Evolutionary conservation across 2,329 filamentous ascomycete species (phyloP).

Genomic region (Curvularia sp.): DNA sequence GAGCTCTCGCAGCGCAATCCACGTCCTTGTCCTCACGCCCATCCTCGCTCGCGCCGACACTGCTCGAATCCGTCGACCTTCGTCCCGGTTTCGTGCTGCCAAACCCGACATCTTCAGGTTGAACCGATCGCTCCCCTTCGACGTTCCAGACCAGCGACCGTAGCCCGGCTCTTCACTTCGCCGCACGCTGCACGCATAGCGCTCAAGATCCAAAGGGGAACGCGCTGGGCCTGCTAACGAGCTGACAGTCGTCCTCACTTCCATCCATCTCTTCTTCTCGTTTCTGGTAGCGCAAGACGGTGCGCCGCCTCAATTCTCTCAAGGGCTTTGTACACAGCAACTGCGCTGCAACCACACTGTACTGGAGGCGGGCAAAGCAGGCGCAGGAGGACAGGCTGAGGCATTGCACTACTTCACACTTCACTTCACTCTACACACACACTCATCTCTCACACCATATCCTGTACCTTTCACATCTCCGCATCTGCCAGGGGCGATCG

Average conservation of each 20-base stretch:
- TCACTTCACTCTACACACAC: conserved; percentile 31
- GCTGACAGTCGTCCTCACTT: conserved; percentile 15
- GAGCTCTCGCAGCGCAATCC: conserved; percentile 24
- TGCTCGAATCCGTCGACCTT: conserved; percentile 19
- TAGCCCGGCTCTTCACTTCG: conserved; percentile 1
- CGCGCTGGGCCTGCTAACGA: conserved; percentile 25
- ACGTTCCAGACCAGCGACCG: background rate
- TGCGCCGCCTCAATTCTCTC: conserved; percentile 31
- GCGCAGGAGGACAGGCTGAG: conserved; percentile 37
- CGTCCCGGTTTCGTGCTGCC: conserved; percentile 26
- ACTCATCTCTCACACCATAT: conserved; percentile 38
- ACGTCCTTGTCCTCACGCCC: conserved; percentile 19
- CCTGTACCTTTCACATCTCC: conserved; percentile 47
- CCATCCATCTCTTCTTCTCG: conserved; percentile 28
- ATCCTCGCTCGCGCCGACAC: conserved; percentile 23
- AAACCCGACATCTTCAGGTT: conserved; percentile 8
- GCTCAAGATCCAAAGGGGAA: conserved; percentile 20
- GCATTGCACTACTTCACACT: conserved; percentile 27
- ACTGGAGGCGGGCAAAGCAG: conserved; percentile 33
- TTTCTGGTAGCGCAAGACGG: conserved; percentile 33
- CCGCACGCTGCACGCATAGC: conserved; percentile 8
- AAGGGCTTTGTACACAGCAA: conserved; percentile 36
- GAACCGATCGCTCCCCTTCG: conserved; percentile 1
- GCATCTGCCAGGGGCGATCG: conserved; percentile 53
- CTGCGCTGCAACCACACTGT: conserved; percentile 34